Evolutionary conservation across 345 rosid species (phyloP).

Genomic region (Aquilaria malaccensis): DNA sequence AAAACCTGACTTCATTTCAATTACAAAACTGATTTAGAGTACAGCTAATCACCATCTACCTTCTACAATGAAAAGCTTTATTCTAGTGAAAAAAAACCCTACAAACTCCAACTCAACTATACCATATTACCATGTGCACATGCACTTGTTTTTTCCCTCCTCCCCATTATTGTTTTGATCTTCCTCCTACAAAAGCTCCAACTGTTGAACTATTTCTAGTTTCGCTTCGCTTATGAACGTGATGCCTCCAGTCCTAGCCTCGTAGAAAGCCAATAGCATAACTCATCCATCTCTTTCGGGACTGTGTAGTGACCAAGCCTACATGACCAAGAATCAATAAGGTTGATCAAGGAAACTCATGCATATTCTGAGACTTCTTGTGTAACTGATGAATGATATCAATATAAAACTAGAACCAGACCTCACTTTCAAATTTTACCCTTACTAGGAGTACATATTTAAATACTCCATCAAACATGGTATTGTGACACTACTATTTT

Average conservation of each 20-base stretch:
- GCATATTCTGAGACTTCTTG: no score
- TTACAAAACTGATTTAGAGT: not conserved
- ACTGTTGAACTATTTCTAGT: constrained; percentile 10
- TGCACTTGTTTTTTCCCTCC: constrained; percentile 1
- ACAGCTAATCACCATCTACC: constrained; percentile 11
- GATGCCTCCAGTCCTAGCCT: constrained; percentile 75
- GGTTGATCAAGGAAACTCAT: not conserved
- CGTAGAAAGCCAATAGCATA: constrained; percentile 63
- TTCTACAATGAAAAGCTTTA: constrained; percentile 15
- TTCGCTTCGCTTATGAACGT: constrained; percentile 15
- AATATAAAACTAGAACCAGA: no score
- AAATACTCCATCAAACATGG: not conserved
- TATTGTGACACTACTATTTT: no score
- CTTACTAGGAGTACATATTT: not conserved
- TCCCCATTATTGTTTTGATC: constrained; percentile 22
- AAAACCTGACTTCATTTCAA: no score
- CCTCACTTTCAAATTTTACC: not conserved
- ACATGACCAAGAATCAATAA: constrained; percentile 16
- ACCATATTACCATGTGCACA: constrained; percentile 28
- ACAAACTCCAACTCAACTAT: constrained; percentile 26
- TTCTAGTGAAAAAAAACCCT: constrained; percentile 18
- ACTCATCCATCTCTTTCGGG: constrained; percentile 80
- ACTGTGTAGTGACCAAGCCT: constrained; percentile 91
- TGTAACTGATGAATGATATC: not conserved
- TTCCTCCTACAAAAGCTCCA: constrained; percentile 20